Base-by-base conservation (phyloP, 495 filamentous ascomycete species). In the Talaromyces proteolyticus region DNA sequence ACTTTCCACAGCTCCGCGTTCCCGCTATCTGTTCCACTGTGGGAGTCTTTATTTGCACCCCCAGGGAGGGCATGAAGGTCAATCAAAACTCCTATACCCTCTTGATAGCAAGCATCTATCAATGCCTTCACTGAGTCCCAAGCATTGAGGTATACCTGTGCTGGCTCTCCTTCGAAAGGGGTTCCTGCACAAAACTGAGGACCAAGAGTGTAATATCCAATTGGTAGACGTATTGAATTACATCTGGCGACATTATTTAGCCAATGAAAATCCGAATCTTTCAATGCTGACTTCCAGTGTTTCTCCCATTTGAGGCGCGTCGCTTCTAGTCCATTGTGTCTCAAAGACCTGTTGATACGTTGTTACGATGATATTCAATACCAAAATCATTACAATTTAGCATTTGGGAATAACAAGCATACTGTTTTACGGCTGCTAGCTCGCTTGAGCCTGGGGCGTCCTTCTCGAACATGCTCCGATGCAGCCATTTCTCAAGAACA, bases 21-120 rank as follows among this genome's bases (percentile, higher is more conserved):
- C 18, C 68, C 64, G 22, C 42, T 57, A 46, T 65, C 63, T n/a
- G 72, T 78, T 16, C 78, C 78, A 11, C 69, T 71, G 56, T 81
- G 77, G 1, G 70, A 68, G 18, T 68, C 56, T 14, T 44, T 44
- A 53, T 79, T 80, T 3, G 74, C 75, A 14, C 77, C 76, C 6
- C 79, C 76, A n/a, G 76, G 76, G 7, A 78, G 56, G 25, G 67
- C 77, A 45, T 83, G 78, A 6, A 82, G 61, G 53, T 81, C 78
- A 26, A 83, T 53, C 14, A 83, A 55, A 1, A 74, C 66, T 16
- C 75, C 76, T 40, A 82, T 74, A 4, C 74, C 74, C 37, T 67
- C 58, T 7, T 51, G 41, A 18, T 63, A 54, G 18, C 74, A 70
- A 6, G 67, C 56, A 2, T 51, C 39, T 3, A 79, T 62, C 7